phyloP scores from a whole-genome alignment of 2,329 filamentous ascomycete genomes.

The Fusarium setosum region DNA sequence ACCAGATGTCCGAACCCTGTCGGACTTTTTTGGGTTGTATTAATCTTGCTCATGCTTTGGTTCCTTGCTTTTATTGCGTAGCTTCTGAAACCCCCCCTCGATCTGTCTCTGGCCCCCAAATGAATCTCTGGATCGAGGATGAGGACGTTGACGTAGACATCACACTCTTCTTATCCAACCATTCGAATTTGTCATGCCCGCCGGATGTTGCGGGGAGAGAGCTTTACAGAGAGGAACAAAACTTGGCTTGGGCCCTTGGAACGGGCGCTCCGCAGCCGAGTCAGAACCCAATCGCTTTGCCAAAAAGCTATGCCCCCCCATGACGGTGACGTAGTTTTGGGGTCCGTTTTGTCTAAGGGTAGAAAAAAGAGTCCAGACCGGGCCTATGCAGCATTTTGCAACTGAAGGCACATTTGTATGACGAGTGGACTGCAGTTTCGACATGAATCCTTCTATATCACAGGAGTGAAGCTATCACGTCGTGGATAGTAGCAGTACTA shows the following conservation, averaged over 20 bases:
- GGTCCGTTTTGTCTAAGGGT: not conserved
- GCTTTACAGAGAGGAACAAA: not conserved
- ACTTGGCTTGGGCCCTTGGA: conserved; percentile 20
- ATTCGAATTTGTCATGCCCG: no score
- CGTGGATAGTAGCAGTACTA: no score
- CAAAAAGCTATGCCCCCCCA: not conserved
- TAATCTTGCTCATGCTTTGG: not conserved
- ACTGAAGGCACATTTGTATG: conserved; percentile 8
- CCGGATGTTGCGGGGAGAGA: not conserved
- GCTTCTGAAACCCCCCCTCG: no score
- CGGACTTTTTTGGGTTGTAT: conserved; percentile 12
- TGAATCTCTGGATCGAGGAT: not conserved
- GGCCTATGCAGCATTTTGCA: conserved; percentile 34
- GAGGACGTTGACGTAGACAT: not conserved
- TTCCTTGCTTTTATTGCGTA: conserved; percentile 3
- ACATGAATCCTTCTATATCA: no score
- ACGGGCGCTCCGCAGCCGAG: conserved; percentile 29
- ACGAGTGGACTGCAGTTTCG: not conserved
- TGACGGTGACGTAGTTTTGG: conserved; percentile 28
- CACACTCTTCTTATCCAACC: no score
- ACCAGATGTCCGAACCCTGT: conserved; percentile 19
- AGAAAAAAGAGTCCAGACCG: not conserved
- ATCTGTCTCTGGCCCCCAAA: conserved; percentile 26
- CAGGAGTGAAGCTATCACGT: no score
- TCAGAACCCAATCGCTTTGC: conserved; percentile 36